A percentile compares a stretch with the other conserved stretches of the same genome.
Conservation (phyloP, 164 flowering plant species). For the Brasenia schreberi region DNA sequence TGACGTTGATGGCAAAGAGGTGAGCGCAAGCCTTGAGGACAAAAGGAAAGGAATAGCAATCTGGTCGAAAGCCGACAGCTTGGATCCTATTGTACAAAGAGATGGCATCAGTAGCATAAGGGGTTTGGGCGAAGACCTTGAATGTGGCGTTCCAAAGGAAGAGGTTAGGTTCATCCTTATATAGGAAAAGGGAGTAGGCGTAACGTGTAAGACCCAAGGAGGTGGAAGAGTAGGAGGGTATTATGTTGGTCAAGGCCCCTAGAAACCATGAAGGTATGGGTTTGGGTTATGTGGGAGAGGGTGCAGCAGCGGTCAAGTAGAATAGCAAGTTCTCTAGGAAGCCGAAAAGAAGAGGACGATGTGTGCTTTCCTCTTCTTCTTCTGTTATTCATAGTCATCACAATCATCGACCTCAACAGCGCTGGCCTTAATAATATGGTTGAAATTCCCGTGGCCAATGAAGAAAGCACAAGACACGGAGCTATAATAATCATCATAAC, state of each 20-base stretch:
- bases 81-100: not conserved
- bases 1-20: not conserved
- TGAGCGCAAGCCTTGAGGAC: slow-evolving; percentile 6
- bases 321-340: no score
- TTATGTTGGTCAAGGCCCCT: not conserved
- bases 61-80: not conserved
- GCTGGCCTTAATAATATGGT: no score
- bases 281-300: not conserved
- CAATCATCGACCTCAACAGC: no score
- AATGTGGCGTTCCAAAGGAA: not conserved
- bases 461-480: no score
- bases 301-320: no score
- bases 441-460: no score
- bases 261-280: not conserved
- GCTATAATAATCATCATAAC: no score
- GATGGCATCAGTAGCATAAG: no score
- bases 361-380: no score
- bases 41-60: slow-evolving; percentile 7
- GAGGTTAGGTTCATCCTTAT: not conserved
- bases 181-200: not conserved
- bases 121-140: not conserved
- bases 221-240: not conserved
- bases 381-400: no score
- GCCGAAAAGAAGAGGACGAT: no score
- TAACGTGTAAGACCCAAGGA: not conserved